Percentiles rank a stretch among this genome's conserved stretches.
Evolutionary conservation across 2,329 filamentous ascomycete species (phyloP).

Genomic region (Trichoderma atrobrunneum): DNA sequence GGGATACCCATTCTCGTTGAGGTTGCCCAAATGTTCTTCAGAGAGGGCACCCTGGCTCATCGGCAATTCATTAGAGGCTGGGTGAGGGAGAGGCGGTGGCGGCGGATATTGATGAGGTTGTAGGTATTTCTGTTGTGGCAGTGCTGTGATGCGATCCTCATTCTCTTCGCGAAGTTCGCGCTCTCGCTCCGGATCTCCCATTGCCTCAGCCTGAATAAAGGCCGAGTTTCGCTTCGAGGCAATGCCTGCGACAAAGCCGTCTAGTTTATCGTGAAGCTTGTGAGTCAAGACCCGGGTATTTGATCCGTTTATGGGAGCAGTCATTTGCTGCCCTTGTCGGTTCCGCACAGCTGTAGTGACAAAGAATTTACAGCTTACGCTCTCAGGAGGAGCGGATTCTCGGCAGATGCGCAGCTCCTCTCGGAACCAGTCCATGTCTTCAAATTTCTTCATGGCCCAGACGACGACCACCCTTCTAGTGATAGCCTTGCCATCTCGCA

Average conservation of each 20-base stretch:
- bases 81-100: conserved; percentile 29
- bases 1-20: conserved; percentile 35
- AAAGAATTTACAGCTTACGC: conserved; percentile 91
- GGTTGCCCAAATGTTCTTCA: conserved; percentile 43
- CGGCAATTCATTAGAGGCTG: conserved; percentile 26
- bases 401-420: conserved; percentile 91
- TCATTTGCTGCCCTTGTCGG: conserved; percentile 38
- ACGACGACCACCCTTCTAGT: conserved; percentile 87
- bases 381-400: conserved; percentile 82
- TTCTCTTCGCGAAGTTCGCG: conserved; percentile 76
- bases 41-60: conserved; percentile 29
- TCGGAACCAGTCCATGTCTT: conserved; percentile 97
- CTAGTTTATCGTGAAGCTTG: conserved; percentile 79
- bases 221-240: conserved; percentile 84
- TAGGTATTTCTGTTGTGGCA: conserved; percentile 67
- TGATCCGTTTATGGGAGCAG: conserved; percentile 41
- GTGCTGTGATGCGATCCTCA: conserved; percentile 78
- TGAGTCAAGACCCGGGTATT: conserved; percentile 62
- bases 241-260: conserved; percentile 82
- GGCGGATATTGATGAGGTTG: conserved; percentile 47
- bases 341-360: conserved; percentile 66
- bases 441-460: conserved; percentile 88
- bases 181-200: conserved; percentile 74
- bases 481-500: conserved; percentile 91
- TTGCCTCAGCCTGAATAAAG: conserved; percentile 76